Evolutionary conservation across 805 yeast species (phyloP), one percentile per base, ranked within the genome.

Genomic region (Maudiozyma pseudohumilis): DNA sequence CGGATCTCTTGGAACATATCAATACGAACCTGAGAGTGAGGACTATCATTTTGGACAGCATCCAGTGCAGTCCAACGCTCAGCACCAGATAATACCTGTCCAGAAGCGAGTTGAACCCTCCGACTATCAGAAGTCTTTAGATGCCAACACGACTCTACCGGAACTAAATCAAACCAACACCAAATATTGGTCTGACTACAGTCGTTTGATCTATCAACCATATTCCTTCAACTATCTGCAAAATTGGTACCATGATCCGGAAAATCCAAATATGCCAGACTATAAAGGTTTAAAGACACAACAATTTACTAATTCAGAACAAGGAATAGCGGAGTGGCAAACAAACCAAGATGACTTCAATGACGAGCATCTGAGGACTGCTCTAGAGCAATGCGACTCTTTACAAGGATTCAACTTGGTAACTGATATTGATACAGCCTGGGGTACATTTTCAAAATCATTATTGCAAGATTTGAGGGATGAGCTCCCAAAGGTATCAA

Each of bases 121-220:
- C 44, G 69, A 66, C 16, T 87, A 79, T 53, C 95, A 84, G 53
- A 44, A 43, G 26, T 72, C 77, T 2, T 58, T 87, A 24, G 94
- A 84, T 56, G 33, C 53, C 2, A 74, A 73, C 0, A 41, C 47
- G 25, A 26, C 44, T 8, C 16, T 60, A 5, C 65, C 66, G 1
- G 42, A 46, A 19, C 58, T 83, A 29, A 56, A 49, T 5, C 43
- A 44, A 0, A 52, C 55, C 1, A 69, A 68, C 30, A 71, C 84
- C 0, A 56, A 55, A 21, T 82, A 74, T 47, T 89, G 96, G 96
- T 70, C 92, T 0, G 95, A 85, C 50, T 84, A 80, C 52, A 68
- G 78, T 29, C 71, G 76, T 46, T 69, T 87, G 36, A 69, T 82
- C 3, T 75, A 75, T 50, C 70, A 72, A 36, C 89, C 95, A 0